Evolutionary conservation across 306 rosid species (phyloP), one percentile per base, ranked within the genome.

Genomic region (Citrullus mucosospermus): DNA sequence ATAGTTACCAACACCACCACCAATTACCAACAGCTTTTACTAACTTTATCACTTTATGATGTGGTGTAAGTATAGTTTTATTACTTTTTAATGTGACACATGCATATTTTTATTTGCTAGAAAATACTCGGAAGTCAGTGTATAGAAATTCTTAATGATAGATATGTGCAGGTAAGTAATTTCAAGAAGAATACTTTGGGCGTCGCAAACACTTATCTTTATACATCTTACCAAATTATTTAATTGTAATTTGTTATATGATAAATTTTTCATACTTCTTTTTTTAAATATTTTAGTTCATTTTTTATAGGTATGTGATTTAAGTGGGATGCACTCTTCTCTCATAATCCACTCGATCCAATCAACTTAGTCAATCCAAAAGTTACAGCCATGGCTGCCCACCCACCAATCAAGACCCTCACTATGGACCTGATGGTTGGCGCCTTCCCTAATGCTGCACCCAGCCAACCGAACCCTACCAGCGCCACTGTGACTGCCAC

Each of bases 331-430:
- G 36, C 36, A 32, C 4, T 0, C 36, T 32, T 32, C 4, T 28
- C 10, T 46, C 11, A 72, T 6, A 94, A 88, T 17, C 87, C 96
- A 13, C 91, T 92, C 7, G 92, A 87, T 2, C 92, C 96, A 80
- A 92, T 91, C 85, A 90, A 81, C 85, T 91, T 95, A 25, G 97
- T 94, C 74, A 92, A 78, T 18, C 96, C 97, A 81, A 87, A 92
- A 78, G 98, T 94, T 4, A 92, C 70, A 6, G 89, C 89, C 97
- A 94, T 94, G 39, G 98, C 98, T 63, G 91, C 18, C 97, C 92
- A 89, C 51, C 98, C 98, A 32, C 98, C 98, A 51, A 90, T 8
- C 89, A 92, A 69, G 66, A 94, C 92, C 86, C 98, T 92, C 0
- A 81, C 0, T 15, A 53, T 9, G 32, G 98, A 92, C 82, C 87